Base-by-base conservation (phyloP, 1,284 basidiomycete species). In the Inonotus hispidus region DNA sequence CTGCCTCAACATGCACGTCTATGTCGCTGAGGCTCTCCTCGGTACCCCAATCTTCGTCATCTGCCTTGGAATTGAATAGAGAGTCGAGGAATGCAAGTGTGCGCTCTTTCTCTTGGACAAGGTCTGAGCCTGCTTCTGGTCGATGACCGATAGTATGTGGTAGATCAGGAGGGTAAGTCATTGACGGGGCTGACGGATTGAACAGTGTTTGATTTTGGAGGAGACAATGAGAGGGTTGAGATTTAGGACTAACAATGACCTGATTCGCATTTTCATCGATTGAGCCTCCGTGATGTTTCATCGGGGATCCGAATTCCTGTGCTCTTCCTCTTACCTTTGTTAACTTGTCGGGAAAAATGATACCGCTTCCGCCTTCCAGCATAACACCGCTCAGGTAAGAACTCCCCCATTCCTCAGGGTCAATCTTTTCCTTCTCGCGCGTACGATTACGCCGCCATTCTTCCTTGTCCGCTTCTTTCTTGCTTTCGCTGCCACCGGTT, bases 351-450 rank as follows among this genome's bases (percentile, higher is more conserved):
- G 64, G 57, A 0, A 66, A 53, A 13, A 66, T 54, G 29, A 68
- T 55, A 2, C 68, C 64, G 16, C 67, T 66, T 8, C 60, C 68
- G 10, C 67, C 68, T 56, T 87, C 84, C 66, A 90, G 66, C 70
- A 87, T 86, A 29, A 80, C 72, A 1, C 87, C 89, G 60, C 81
- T 87, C 66, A 90, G 67, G 68, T 87, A 82, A 21, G 76, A 75
- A 32, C 85, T 86, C 39, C 82, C 86, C 78, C 82, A 91, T 56
- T 78, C 78, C 21, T 80, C 80, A 63, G 87, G 83, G 68, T 90
- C 87, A 65, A 91, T 89, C 58, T 77, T 81, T 77, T 73, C 63
- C 77, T 71, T 62, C 83, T 71, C 2, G 84, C 80, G 16, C 84
- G 74, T 11, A 71, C 71, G 60, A 80, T 80, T 1, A 78, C 68